Evolutionary conservation across 2,329 filamentous ascomycete genomes (phyloP).

Genomic region (Cyphellophora attinorum): DNA sequence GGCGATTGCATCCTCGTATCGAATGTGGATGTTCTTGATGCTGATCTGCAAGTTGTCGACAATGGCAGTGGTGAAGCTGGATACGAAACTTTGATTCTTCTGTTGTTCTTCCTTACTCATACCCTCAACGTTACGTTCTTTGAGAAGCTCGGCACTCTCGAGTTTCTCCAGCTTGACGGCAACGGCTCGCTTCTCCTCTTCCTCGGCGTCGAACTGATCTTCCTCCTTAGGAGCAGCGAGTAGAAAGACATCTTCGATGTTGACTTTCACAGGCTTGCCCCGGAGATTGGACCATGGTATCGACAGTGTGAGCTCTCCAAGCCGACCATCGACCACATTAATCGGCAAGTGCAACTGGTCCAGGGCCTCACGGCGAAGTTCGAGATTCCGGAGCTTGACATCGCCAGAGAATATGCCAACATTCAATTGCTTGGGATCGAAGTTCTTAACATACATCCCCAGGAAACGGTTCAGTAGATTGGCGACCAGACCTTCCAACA

Average conservation of each 20-base stretch:
- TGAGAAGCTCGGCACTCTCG: constrained; percentile 88
- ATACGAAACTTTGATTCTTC: constrained; percentile 95
- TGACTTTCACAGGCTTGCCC: constrained; percentile 86
- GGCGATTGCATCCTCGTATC: constrained; percentile 95
- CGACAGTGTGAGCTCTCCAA: constrained; percentile 80
- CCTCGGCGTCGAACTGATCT: constrained; percentile 81
- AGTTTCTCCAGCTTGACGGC: constrained; percentile 98
- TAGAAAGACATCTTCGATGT: constrained; percentile 94
- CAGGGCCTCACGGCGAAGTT: constrained; percentile 86
- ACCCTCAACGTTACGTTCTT: constrained; percentile 84
- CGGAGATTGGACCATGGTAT: constrained; percentile 98
- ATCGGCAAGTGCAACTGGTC: constrained; percentile 94
- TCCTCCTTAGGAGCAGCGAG: constrained; percentile 94
- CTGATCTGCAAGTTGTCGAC: constrained; percentile 97
- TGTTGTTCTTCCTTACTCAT: constrained; percentile 92
- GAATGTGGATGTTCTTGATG: constrained; percentile 95
- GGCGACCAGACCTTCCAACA: constrained; percentile 95
- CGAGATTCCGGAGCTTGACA: constrained; percentile 85
- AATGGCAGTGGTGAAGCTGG: constrained; percentile 89
- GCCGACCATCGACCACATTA: constrained; percentile 90
- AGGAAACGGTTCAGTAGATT: constrained; percentile 97
- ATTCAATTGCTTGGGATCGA: constrained; percentile 94
- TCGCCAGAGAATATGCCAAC: constrained; percentile 99
- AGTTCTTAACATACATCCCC: constrained; percentile 99
- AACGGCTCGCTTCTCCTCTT: constrained; percentile 78